Conservation (phyloP, 805 yeast species). For the Starmera amethionina region DNA sequence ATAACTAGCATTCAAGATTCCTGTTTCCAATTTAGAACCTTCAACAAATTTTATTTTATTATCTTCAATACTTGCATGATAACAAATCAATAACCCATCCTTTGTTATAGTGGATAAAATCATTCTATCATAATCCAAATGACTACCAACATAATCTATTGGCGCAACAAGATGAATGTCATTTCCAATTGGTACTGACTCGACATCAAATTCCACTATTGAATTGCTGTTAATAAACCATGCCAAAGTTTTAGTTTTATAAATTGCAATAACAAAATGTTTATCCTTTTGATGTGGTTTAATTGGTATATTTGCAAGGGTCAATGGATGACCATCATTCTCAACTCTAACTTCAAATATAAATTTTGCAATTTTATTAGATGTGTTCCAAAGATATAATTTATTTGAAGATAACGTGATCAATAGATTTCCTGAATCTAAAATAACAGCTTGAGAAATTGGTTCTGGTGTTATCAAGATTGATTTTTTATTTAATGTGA, state of each 20-base stretch:
- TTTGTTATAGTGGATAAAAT: constrained; percentile 51
- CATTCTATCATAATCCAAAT: constrained; percentile 24
- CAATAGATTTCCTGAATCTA: constrained; percentile 36
- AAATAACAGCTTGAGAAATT: constrained; percentile 37
- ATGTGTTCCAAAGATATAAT: constrained; percentile 57
- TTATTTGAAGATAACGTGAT: constrained; percentile 33
- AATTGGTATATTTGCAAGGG: constrained; percentile 28
- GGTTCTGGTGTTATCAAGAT: constrained; percentile 35
- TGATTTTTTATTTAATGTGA: constrained; percentile 30
- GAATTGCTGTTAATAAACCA: constrained; percentile 26
- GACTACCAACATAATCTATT: constrained; percentile 53
- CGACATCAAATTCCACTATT: constrained; percentile 25
- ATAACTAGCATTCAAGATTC: constrained; percentile 37
- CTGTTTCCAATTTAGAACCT: constrained; percentile 43
- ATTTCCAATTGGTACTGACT: constrained; percentile 26
- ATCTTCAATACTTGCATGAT: constrained; percentile 27
- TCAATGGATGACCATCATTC: constrained; percentile 9
- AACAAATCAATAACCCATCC: constrained; percentile 39
- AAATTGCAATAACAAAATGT: constrained; percentile 45
- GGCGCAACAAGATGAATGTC: constrained; percentile 35
- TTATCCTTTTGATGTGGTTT: constrained; percentile 19
- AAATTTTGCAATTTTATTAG: constrained; percentile 16
- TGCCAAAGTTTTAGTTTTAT: constrained; percentile 26
- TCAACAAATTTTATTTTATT: constrained; percentile 42
- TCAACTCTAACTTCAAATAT: constrained; percentile 10